These are phyloP conservation scores for Psidium guajava DNA, from an alignment of 345 rosid genomes.

Conservation along the genomic window DNA sequence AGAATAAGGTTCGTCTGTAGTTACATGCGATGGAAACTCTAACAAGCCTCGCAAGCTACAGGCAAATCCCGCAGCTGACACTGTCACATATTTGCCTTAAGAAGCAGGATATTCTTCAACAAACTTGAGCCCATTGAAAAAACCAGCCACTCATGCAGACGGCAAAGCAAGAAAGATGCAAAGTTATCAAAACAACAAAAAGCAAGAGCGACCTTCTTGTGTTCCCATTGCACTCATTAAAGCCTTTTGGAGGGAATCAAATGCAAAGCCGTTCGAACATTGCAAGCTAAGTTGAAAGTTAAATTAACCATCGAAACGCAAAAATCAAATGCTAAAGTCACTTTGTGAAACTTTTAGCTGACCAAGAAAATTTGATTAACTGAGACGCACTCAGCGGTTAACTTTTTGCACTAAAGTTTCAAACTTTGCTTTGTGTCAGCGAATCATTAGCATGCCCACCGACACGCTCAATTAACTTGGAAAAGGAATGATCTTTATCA, in stretches of 20 bases:
- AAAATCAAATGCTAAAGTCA: background rate
- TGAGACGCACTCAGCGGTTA: background rate
- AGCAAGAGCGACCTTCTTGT: background rate
- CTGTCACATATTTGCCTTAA: background rate
- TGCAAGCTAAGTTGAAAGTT: background rate
- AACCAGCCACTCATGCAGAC: background rate
- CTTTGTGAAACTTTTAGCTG: background rate
- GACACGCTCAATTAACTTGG: background rate
- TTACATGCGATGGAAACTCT: background rate
- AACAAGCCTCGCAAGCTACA: background rate
- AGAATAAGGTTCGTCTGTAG: background rate
- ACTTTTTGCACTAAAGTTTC: background rate
- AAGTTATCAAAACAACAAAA: background rate
- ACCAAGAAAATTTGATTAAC: background rate
- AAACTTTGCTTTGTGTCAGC: background rate
- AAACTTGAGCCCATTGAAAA: background rate
- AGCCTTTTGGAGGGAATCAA: background rate
- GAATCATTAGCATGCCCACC: background rate
- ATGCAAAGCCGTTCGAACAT: background rate
- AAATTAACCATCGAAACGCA: background rate
- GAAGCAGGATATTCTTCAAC: background rate
- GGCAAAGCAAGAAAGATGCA: background rate
- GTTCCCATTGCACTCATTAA: background rate
- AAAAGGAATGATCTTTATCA: background rate
- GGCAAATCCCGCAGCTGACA: background rate